Evolutionary conservation across 176 grass and related monocot genomes (phyloP).

Genomic region (barley (Hordeum vulgare)): DNA sequence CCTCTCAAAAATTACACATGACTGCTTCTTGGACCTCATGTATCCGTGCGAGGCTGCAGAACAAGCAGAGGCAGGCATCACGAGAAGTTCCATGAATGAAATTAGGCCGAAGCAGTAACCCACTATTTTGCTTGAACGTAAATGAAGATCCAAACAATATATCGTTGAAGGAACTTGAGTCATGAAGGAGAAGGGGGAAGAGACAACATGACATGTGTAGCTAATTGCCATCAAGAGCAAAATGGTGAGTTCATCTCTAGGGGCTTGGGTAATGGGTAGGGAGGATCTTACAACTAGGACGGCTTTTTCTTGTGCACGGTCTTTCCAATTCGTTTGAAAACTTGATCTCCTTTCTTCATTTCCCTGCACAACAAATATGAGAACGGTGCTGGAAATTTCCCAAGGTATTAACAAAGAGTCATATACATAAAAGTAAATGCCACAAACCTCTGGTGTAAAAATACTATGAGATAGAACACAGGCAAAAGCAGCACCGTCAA

Average conservation of each 20-base stretch:
- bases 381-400: background rate
- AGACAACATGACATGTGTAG: background rate
- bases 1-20: background rate
- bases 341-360: constrained; percentile 61
- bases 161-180: background rate
- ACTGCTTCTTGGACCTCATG: background rate
- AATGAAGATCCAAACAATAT: background rate
- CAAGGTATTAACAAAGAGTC: background rate
- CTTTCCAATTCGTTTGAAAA: constrained; percentile 71
- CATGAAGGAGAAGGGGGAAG: background rate
- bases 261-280: background rate
- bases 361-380: constrained; percentile 49
- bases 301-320: constrained; percentile 61
- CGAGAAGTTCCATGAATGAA: background rate
- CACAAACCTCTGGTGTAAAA: constrained; percentile 81
- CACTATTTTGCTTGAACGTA: background rate
- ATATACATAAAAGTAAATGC: constrained; percentile 14
- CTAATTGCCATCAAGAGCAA: background rate
- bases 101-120: background rate
- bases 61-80: background rate
- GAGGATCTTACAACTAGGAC: constrained; percentile 41
- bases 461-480: constrained; percentile 87
- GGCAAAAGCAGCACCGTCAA: constrained; percentile 79
- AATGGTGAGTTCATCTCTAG: background rate
- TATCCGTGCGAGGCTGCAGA: background rate